Base-by-base conservation (phyloP, 2,329 filamentous ascomycete genomes). In the Hymenoscyphus fructigenus region DNA sequence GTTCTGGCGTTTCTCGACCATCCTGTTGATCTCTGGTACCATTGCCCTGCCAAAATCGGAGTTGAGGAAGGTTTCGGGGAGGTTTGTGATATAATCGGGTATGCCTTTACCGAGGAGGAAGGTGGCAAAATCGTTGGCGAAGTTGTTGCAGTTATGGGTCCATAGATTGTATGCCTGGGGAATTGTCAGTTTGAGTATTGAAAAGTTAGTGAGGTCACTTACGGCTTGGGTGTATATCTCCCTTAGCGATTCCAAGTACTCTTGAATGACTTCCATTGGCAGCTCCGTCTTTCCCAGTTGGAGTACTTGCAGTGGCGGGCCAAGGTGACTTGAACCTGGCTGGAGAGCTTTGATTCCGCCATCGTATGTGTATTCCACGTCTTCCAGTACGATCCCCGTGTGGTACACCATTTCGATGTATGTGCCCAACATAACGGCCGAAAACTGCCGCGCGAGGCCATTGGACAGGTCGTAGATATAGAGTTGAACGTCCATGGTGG, bases 131-230 rank as follows among this genome's bases (percentile, higher is more conserved):
- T 97, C 93, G 74, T 98, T 94, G 3, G 91, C 92, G 78, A 98
- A 99, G 77, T 97, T 97, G 80, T 98, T 99, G 81, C 94, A 98
- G 76, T 99, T 99, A 78, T 97, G 93, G 72, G 80, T 91, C 76
- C 85, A 97, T 5, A 97, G 80, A 74, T 97, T 92, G 74, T 98
- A 98, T 0, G 91, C 91, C 86, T 92, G 9, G 41, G 23, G 64
- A 26, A 26, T 2, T 60, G 23, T 71, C 57, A 67, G 58, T 44
- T 20, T 34, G 12, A 32, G 17, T 20, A n/a, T 12, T 34, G 15
- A 32, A n/a, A 41, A 29, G 5, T 60, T 32, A 4, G 14, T 1
- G 14, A 23, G 15, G 53, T 28, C 23, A 29, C 56, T 59, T 77
- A 90, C 90, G 80, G 93, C 88, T 9, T 90, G 81, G 0, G 92